These are phyloP conservation scores for Zalaria sp. DNA, from an alignment of 2,329 filamentous ascomycete genomes.

Conservation along the genomic window DNA sequence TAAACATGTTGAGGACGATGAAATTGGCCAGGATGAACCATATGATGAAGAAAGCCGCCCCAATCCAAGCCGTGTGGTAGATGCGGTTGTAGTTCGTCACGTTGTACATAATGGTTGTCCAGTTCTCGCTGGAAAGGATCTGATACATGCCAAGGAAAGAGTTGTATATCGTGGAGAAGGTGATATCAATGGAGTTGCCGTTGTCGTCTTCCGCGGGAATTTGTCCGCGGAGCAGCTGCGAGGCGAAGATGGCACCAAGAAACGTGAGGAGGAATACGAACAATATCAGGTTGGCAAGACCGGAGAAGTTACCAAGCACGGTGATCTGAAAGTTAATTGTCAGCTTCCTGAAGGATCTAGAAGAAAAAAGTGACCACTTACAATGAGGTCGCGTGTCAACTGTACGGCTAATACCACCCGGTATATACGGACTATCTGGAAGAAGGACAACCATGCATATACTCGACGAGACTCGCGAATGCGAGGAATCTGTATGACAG, in stretches of 20 bases:
- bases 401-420: slow-evolving; percentile 81
- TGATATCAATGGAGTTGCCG: slow-evolving; percentile 53
- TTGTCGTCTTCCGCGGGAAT: slow-evolving; percentile 47
- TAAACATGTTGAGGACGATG: slow-evolving; percentile 98
- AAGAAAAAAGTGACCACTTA: slow-evolving; percentile 17
- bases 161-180: slow-evolving; percentile 87
- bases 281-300: slow-evolving; percentile 86
- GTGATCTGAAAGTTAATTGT: slow-evolving; percentile 33
- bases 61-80: slow-evolving; percentile 76
- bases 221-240: slow-evolving; percentile 82
- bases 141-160: slow-evolving; percentile 97
- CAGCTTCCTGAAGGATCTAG: background rate
- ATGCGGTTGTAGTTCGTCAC: slow-evolving; percentile 54
- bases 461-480: slow-evolving; percentile 57
- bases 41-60: slow-evolving; percentile 74
- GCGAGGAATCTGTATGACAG: slow-evolving; percentile 69
- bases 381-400: slow-evolving; percentile 73
- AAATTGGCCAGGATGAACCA: slow-evolving; percentile 96
- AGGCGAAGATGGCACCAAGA: slow-evolving; percentile 81
- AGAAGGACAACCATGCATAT: slow-evolving; percentile 82
- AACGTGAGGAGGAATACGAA: slow-evolving; percentile 96
- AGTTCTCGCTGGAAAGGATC: slow-evolving; percentile 88
- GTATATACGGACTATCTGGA: slow-evolving; percentile 86
- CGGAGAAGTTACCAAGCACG: slow-evolving; percentile 79
- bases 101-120: slow-evolving; percentile 77